A percentile compares a stretch with the other conserved stretches of the same genome.
Evolutionary conservation across 2,329 filamentous ascomycete genomes (phyloP).

Genomic region (Colletotrichum tropicale): DNA sequence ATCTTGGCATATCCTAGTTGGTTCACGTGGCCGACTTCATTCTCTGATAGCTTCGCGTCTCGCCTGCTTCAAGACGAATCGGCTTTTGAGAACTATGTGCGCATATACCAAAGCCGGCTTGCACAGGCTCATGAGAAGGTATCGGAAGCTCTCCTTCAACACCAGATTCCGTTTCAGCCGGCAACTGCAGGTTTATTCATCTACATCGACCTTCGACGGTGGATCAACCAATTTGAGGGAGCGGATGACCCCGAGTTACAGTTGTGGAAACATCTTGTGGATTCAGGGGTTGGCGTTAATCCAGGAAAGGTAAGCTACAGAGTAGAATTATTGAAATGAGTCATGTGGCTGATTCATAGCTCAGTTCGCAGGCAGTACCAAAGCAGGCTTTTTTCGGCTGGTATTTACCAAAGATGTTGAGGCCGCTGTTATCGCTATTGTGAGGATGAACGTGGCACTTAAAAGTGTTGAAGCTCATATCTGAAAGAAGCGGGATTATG

Average conservation of each 20-base stretch:
- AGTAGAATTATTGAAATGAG: no score
- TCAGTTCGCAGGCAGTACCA: neutral
- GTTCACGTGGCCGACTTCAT: neutral
- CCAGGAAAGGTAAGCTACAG: neutral
- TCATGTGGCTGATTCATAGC: neutral
- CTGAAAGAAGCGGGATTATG: neutral
- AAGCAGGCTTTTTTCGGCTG: neutral
- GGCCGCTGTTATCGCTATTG: neutral
- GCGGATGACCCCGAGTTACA: neutral
- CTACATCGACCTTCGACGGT: neutral
- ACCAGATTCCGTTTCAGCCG: neutral
- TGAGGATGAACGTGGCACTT: neutral
- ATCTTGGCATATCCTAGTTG: neutral
- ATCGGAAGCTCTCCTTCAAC: neutral
- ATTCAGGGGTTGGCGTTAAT: neutral
- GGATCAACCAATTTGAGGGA: neutral
- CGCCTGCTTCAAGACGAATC: neutral
- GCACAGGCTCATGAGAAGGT: neutral
- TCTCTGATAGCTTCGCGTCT: neutral
- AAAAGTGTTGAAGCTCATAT: fast-evolving
- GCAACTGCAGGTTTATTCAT: neutral
- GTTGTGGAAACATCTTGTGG: neutral
- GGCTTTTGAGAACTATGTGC: neutral
- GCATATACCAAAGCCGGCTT: neutral
- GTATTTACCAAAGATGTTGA: neutral